A percentile compares a stretch with the other conserved stretches of the same genome.
phyloP scores from a whole-genome alignment of 108 stramenopile genomes.

The Nitzschia sp. region DNA sequence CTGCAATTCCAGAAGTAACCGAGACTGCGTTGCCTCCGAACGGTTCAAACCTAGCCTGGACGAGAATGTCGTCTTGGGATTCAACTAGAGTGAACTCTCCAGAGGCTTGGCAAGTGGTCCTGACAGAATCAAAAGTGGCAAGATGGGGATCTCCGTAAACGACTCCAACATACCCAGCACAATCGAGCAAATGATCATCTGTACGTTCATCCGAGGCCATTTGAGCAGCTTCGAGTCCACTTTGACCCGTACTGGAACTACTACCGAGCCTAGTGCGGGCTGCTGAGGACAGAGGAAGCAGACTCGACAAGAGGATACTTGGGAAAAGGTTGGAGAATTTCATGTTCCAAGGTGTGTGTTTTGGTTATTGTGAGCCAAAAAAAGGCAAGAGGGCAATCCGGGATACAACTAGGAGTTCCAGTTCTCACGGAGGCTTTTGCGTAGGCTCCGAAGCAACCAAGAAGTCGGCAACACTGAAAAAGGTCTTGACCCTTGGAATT shows the following conservation, averaged over 20 bases:
- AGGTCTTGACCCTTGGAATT: no score
- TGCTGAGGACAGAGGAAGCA: neutral
- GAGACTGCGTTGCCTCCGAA: neutral
- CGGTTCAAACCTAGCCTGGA: neutral
- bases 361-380: no score
- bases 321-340: no score
- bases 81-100: neutral
- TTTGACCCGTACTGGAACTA: neutral
- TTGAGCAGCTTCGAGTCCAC: neutral
- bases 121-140: neutral
- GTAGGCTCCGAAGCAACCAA: no score
- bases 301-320: neutral
- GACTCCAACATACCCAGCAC: neutral
- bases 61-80: neutral
- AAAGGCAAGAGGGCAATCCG: no score
- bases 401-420: no score
- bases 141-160: neutral
- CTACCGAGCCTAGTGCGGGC: neutral
- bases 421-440: no score
- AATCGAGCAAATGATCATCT: neutral
- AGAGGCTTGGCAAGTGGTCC: neutral
- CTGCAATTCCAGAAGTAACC: neutral
- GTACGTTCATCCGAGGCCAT: neutral
- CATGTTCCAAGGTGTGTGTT: no score
- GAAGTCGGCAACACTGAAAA: no score